Conservation (phyloP, 352 stramenopile genomes). For the Phytophthora sojae region DNA sequence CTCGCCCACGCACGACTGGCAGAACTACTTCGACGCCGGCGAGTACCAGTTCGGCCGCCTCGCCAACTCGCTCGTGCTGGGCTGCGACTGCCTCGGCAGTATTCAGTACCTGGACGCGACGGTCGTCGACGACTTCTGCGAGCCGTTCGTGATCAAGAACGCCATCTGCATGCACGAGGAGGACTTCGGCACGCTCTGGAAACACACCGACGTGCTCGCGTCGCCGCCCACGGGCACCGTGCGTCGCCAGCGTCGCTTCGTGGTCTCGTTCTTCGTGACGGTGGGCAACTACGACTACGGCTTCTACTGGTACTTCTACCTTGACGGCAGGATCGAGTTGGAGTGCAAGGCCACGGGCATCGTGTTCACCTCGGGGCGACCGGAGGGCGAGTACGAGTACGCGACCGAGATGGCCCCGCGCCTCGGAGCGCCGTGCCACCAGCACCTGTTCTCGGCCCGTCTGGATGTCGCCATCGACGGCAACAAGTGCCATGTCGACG, state of each 20-base stretch:
- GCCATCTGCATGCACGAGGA: slow-evolving; percentile 45
- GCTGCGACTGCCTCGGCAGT: slow-evolving; percentile 68
- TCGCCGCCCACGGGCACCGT: slow-evolving; percentile 46
- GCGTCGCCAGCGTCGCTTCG: slow-evolving; percentile 72
- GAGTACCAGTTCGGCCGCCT: slow-evolving; percentile 85
- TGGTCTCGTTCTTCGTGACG: slow-evolving; percentile 86
- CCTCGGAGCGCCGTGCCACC: slow-evolving; percentile 74
- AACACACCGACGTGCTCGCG: slow-evolving; percentile 65
- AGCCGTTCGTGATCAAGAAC: slow-evolving; percentile 43
- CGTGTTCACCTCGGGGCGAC: slow-evolving; percentile 80
- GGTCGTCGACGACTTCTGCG: slow-evolving; percentile 38
- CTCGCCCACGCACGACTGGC: slow-evolving; percentile 69
- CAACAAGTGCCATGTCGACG: slow-evolving; percentile 55
- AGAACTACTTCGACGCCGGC: slow-evolving; percentile 89
- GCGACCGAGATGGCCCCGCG: slow-evolving; percentile 59
- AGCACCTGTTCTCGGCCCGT: slow-evolving; percentile 84
- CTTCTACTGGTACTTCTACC: slow-evolving; percentile 52
- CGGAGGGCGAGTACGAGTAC: slow-evolving; percentile 61
- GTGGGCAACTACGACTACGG: slow-evolving; percentile 91
- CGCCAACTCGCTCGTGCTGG: slow-evolving; percentile 80
- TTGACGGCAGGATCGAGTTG: slow-evolving; percentile 68
- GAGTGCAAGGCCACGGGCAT: slow-evolving; percentile 83
- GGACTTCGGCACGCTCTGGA: slow-evolving; percentile 59
- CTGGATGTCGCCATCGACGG: slow-evolving; percentile 84
- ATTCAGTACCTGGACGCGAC: slow-evolving; percentile 41